Percentiles rank a stretch among this genome's conserved stretches.
These are phyloP conservation scores for Iris pallida DNA, from an alignment of 116 monocot genomes.

Conservation along the genomic window DNA sequence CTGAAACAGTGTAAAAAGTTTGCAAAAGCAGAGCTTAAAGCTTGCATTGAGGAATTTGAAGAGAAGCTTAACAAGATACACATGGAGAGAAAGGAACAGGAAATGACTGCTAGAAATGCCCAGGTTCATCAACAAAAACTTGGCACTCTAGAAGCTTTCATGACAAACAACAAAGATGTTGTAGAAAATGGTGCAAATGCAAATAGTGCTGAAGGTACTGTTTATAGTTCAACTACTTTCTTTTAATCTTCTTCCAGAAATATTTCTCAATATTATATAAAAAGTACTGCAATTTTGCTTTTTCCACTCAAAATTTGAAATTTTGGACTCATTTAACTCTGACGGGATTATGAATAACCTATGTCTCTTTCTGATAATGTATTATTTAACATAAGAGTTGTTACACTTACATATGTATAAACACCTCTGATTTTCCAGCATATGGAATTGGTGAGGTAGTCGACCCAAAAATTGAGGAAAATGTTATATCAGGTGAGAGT, in stretches of 20 bases:
- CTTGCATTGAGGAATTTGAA: constrained; percentile 92
- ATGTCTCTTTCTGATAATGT: not conserved
- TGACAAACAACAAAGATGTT: constrained; percentile 19
- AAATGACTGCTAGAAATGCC: constrained; percentile 70
- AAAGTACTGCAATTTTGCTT: not conserved
- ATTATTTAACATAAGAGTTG: not conserved
- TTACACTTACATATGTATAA: not conserved
- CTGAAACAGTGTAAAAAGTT: constrained; percentile 82
- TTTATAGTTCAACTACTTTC: not conserved
- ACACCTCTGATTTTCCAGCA: not conserved
- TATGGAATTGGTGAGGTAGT: constrained; percentile 48
- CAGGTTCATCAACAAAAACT: constrained; percentile 58
- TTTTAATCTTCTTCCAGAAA: not conserved
- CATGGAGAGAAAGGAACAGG: constrained; percentile 79
- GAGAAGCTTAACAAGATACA: constrained; percentile 80
- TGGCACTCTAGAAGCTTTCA: constrained; percentile 33
- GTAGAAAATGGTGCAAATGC: constrained; percentile 12
- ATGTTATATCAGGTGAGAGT: not conserved
- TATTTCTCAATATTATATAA: not conserved
- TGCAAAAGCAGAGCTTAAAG: constrained; percentile 73
- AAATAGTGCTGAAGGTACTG: constrained; percentile 38
- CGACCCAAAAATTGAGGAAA: constrained; percentile 17
- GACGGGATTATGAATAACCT: not conserved
- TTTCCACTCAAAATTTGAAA: not conserved
- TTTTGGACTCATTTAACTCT: not conserved